Evolutionary conservation across 495 filamentous ascomycete species (phyloP).

Genomic region (Pyronema omphalodes): DNA sequence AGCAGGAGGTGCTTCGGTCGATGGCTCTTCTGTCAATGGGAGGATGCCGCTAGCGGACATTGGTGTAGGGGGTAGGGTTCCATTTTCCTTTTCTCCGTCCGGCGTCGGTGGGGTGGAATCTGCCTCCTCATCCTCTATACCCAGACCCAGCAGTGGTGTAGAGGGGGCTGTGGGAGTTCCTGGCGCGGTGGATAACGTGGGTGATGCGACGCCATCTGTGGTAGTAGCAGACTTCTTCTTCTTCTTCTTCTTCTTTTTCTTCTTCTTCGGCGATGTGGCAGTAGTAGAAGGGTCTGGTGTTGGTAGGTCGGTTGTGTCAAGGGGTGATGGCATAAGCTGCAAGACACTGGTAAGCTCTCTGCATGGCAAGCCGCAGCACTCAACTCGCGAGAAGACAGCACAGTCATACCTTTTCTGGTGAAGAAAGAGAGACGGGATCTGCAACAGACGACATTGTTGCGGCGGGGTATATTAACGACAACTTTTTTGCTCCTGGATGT

Average conservation of each 20-base stretch:
- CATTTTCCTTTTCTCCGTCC: slow-evolving; percentile 1
- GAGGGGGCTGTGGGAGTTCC: neutral
- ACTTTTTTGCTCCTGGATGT: neutral
- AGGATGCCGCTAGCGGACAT: slow-evolving; percentile 2
- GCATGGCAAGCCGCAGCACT: neutral
- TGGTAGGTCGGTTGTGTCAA: slow-evolving; percentile 2
- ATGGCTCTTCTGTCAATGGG: slow-evolving; percentile 1
- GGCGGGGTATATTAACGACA: neutral
- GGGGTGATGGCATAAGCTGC: neutral
- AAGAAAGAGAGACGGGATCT: neutral
- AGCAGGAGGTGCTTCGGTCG: neutral
- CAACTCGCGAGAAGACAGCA: neutral
- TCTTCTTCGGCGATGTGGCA: neutral
- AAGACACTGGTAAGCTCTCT: neutral
- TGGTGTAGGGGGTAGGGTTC: slow-evolving; percentile 2
- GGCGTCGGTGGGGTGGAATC: slow-evolving; percentile 5
- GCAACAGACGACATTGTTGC: neutral
- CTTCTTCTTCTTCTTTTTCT: slow-evolving; percentile 9
- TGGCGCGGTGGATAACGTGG: neutral
- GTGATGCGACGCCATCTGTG: neutral
- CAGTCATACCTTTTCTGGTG: neutral
- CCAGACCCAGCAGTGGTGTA: neutral
- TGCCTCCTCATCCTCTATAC: slow-evolving; percentile 4
- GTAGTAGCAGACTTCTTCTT: slow-evolving; percentile 3
- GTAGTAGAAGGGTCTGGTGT: slow-evolving; percentile 4